Evolutionary conservation across 257 asterid genomes (phyloP), one percentile per base, ranked within the genome.

Genomic region (Solanum habrochaites): DNA sequence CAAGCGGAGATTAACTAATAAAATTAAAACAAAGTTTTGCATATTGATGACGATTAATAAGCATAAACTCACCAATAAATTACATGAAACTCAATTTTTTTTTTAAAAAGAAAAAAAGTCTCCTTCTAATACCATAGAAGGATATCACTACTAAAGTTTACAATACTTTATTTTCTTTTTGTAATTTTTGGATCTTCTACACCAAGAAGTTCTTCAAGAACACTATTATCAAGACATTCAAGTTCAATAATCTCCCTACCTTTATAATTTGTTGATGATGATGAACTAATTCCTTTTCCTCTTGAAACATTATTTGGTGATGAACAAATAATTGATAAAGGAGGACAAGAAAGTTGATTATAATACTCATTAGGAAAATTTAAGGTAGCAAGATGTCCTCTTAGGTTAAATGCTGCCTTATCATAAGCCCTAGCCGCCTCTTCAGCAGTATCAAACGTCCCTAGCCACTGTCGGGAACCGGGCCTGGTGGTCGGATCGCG

Each of bases 361-460:
- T 93, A 90, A 29, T 94, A 93, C 91, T 94, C 95, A 32, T 86
- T 78, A 1, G 96, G 98, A 37, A 93, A 93, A 73, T 93, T 93
- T 85, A 93, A 81, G 62, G 86, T 93, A 2, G 95, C 95, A 37
- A 89, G 93, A 89, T 93, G 95, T 7, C 93, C 93, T 87, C 90
- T 90, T 83, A 93, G 52, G 85, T 83, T 90, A 37, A 91, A 93
- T 6, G 93, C 93, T 0, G 95, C 89, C 73, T 78, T 66, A 35
- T 93, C 95, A 14, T 93, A 92, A 35, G 94, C 95, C 80, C 95
- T 83, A 11, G 95, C 95, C 0, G 98, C 98, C 71, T 90, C 98
- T 89, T 92, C 96, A 5, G 98, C 94, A 0, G 91, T 92, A 64
- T 93, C 94, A 11, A 94, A 94, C 3, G 98, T 94, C 0, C 98